Conservation (phyloP, 2,329 filamentous ascomycete species). For the Calonectria henricotiae region DNA sequence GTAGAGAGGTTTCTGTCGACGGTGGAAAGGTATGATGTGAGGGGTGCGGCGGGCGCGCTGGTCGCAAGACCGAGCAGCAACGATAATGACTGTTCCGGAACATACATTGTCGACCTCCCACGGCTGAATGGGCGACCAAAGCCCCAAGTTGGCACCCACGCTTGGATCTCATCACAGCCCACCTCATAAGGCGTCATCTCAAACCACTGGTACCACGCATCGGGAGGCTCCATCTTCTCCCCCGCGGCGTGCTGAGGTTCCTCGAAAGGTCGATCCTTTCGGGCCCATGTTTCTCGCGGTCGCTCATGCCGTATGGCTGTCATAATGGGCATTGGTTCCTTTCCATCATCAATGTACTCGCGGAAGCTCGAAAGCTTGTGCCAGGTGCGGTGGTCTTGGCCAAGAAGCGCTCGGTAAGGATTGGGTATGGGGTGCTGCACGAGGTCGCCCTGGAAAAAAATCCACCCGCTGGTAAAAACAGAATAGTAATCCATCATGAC, state of each 20-base stretch:
- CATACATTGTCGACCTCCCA: slow-evolving; percentile 32
- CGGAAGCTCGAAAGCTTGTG: slow-evolving; percentile 26
- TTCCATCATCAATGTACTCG: slow-evolving; percentile 29
- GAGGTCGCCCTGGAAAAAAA: slow-evolving; percentile 34
- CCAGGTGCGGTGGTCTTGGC: slow-evolving; percentile 29
- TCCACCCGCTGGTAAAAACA: slow-evolving; percentile 33
- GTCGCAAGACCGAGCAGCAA: slow-evolving; percentile 33
- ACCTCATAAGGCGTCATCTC: slow-evolving; percentile 38
- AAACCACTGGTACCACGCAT: slow-evolving; percentile 39
- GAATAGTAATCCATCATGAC: slow-evolving; percentile 37
- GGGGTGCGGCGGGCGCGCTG: slow-evolving; percentile 33
- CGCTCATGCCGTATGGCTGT: slow-evolving; percentile 35
- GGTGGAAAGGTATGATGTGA: slow-evolving; percentile 32
- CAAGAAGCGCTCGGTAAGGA: slow-evolving; percentile 2
- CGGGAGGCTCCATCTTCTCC: slow-evolving; percentile 20
- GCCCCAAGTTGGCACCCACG: slow-evolving; percentile 38
- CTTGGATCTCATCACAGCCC: slow-evolving; percentile 33
- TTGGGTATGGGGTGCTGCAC: slow-evolving; percentile 12
- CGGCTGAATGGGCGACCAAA: slow-evolving; percentile 33
- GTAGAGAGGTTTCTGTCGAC: slow-evolving; percentile 28
- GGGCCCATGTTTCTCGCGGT: slow-evolving; percentile 26
- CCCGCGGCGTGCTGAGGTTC: slow-evolving; percentile 29
- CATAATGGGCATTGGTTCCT: slow-evolving; percentile 33
- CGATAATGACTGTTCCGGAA: slow-evolving; percentile 34
- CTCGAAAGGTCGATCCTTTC: slow-evolving; percentile 24